Evolutionary conservation across 2,329 filamentous ascomycete species (phyloP), one percentile per base, ranked within the genome.

Genomic region (Myriangium duriaei): DNA sequence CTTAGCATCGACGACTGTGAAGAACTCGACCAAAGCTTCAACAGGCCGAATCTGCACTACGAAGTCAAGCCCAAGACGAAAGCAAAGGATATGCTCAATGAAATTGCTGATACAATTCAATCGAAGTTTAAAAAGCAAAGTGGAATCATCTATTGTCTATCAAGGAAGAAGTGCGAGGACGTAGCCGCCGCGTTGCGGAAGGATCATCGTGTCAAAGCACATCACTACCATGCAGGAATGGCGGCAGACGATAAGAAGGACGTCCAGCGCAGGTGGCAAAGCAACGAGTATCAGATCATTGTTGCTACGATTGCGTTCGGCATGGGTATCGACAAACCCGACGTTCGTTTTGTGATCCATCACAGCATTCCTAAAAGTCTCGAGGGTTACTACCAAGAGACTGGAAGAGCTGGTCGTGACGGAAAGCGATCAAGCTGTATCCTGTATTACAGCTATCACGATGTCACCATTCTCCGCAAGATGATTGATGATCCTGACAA

Each of bases 311-410:
- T 98, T 57, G 91, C 91, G 15, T 98, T 98, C 55, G 91, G 91
- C 5, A 98, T 98, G 91, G 91, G 91, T n/a, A 98, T 98, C 47
- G 91, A 98, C 64, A 98, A 98, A 58, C 75, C 87, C 1, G 81
- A 98, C 55, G 91, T 98, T 33, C 81, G 91, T 17, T 98, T 93
- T 55, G 91, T 98, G 21, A 84, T 98, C 29, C 92, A 98, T 54
- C 80, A 93, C 51, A 82, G 78, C 30, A 69, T 98, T 4, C 91
- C 91, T 1, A 96, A 98, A 60, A 95, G 85, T 50, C 65, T 98
- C 38, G 91, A 98, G 61, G 91, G 91, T 1, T 98, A 98, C 58
- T 98, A 98, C 53, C 91, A 98, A 56, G 91, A 98, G 58, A 98
- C 91, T 31, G 91, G 91, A 1, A 81, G 91, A 50, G 91, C 92